Base-by-base conservation (phyloP, 2,329 filamentous ascomycete genomes). In the Leptosphaerulina australis region DNA sequence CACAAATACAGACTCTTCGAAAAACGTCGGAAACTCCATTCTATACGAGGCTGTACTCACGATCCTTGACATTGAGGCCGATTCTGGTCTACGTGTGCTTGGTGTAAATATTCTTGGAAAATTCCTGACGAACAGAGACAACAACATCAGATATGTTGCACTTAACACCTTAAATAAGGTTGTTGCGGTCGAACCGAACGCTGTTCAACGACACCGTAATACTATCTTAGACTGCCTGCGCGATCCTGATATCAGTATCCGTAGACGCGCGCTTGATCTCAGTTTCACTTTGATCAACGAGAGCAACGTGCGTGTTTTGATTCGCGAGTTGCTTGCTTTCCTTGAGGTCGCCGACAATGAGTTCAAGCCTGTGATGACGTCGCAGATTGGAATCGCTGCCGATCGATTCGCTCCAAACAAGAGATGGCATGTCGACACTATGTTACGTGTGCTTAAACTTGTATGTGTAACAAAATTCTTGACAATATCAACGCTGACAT, bases 271-370 rank as follows among this genome's bases (percentile, higher is more conserved):
- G n/a, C 82, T 99, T 29, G 94, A 99, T 70, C 84, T 99, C 49
- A 97, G 94, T 74, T 99, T 99, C 70, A 99, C 95, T 4, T 80
- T 99, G 43, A 97, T 99, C 75, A 97, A 99, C 71, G 94, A 97
- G 71, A 85, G 87, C 74, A 99, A 99, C 65, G 91, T 99, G 26
- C 87, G 94, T 29, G 90, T 97, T 4, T 81, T 99, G 29, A 94
- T 99, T 53, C 81, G 95, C 56, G 95, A 99, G 71, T 80, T 99
- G 30, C 81, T 99, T 33, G 91, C 94, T 5, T 99, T 99, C 81
- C 76, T 99, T 50, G 94, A 99, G 73, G 91, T 96, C 41, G 93
- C 95, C 45, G 94, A 99, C 67, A 96, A 95, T 59, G 94, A 99
- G 73, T 99, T 99, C 79, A 99, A 99, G 77, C 90, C 94, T 5